Conservation (phyloP, 208 protist genomes). For the Acanthamoeba castellanii region DNA sequence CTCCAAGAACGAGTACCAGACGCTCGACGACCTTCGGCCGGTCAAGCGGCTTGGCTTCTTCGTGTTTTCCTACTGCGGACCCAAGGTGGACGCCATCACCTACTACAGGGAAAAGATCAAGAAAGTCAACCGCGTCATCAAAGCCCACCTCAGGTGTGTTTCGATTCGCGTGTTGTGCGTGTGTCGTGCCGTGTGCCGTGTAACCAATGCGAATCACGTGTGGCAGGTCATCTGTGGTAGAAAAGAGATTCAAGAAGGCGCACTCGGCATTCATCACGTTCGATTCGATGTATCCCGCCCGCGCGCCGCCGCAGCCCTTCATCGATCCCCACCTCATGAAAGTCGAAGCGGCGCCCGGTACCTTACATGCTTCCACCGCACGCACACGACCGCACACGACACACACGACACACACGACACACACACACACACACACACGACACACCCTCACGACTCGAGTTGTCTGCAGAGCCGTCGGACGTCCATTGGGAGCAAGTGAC, state of each 20-base stretch:
- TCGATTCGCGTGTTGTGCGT: neutral
- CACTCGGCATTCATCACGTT: slow-evolving; percentile 37
- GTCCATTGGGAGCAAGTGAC: slow-evolving; percentile 39
- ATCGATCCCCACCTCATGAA: slow-evolving; percentile 48
- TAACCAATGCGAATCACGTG: neutral
- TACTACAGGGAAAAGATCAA: slow-evolving; percentile 46
- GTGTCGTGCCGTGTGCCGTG: no score
- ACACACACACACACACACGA: no score
- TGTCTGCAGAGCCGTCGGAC: slow-evolving; percentile 5
- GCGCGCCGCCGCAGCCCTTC: slow-evolving; percentile 16
- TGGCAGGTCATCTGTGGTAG: neutral
- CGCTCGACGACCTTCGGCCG: slow-evolving; percentile 26
- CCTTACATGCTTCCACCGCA: neutral
- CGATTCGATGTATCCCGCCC: slow-evolving; percentile 23
- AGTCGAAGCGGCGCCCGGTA: neutral
- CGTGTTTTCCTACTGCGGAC: neutral
- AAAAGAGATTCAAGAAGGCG: slow-evolving; percentile 48
- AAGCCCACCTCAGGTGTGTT: slow-evolving; percentile 29
- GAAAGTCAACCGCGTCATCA: slow-evolving; percentile 18
- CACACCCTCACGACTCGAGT: no score
- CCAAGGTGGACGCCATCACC: slow-evolving; percentile 39
- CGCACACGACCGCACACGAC: no score
- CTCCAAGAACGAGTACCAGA: neutral
- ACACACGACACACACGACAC: no score
- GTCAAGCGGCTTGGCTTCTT: neutral